Base-by-base conservation (phyloP, 495 filamentous ascomycete species). In the Friedmanniomyces simplex region DNA sequence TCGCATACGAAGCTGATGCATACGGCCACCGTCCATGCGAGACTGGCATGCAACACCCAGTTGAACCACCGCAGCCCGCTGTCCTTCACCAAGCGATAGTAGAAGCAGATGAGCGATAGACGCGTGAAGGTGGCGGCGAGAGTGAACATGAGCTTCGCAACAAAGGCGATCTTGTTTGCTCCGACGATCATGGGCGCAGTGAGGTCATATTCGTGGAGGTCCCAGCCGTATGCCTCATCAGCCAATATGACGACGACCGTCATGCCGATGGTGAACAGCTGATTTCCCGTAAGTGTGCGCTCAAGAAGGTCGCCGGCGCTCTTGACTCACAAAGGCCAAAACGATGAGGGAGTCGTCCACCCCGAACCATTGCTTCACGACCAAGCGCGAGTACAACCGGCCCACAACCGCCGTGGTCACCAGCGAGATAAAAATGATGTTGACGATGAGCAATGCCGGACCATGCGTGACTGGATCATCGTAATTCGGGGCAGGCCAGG, bases 81-180 rank as follows among this genome's bases (percentile, higher is more conserved):
- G 46, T 71, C 68, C 0, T 70, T 70, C 20, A 77, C 67, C 3
- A 82, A 68, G 16, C 79, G 76, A 49, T 74, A 77, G 62, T 79
- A 80, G 63, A 83, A 78, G 66, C 73, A 77, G 8, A 83, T 67
- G 22, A 83, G 71, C 1, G 80, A 82, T 24, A 83, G 66, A 36
- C 82, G 79, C 28, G 77, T 82, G 25, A 82, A 68, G 14, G 66
- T 73, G 1, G 79, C 77, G 1, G 80, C 70, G 28, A 78, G 12
- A 0, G 73, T 75, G 63, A 83, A 84, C 21, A 77, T 63, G 11
- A 80, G 70, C 58, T 80, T 74, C 45, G 76, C 78, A 11, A 68
- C 63, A 39, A 83, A 66, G 18, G 79, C 75, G 42, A 81, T 63
- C 53, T 77, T 75, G 54, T 72, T 66, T 28, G 65, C 54, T 20